Evolutionary conservation across 2,329 filamentous ascomycete species (phyloP), one percentile per base, ranked within the genome.

Genomic region (Fusarium nanum): DNA sequence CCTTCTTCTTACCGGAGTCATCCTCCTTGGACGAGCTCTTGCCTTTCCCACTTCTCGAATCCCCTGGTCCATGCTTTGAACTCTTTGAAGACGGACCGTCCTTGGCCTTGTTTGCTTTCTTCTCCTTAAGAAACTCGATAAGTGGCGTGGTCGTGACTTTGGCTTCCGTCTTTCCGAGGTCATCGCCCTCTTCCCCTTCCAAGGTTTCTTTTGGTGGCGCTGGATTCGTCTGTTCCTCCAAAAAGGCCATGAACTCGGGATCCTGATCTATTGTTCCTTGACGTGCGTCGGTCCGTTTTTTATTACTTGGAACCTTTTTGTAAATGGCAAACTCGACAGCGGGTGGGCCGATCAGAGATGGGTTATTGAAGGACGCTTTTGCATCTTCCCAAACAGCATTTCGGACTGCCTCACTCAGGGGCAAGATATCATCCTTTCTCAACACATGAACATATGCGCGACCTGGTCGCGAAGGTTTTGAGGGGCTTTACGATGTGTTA

Each of bases 201-300:
- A 72, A 55, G n/a, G 70, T 71, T 30, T 81, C 85, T 54, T 84
- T 87, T 7, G 82, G 75, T 2, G 82, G 81, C 11, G 80, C 79
- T 3, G 88, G 88, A 72, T 97, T 93, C 2, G 94, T 97, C 48
- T 98, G 86, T 56, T 88, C 92, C 78, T 97, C 92, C 10, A 99
- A 86, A 78, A 98, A 99, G 27, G 91, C 89, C 83, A 98, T 97
- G 75, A 98, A 99, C 74, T 98, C 96, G 0, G 93, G 90, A 76
- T 99, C 96, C 78, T 97, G 94, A 75, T 99, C 96, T 72, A 99
- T 98, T 5, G 94, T 97, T 56, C 95, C 96, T 78, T 97, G 93
- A 16, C 94, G 90, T 56, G 90, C 89, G 83, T 99, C 96, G 56
- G 89, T 88, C 34, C 93, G 90, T 52, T 88, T 88, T 78, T 93